Percentiles rank a stretch among this genome's conserved stretches.
Evolutionary conservation across 768 basidiomycete species (phyloP).

Genomic region (Steccherinum ochraceum): DNA sequence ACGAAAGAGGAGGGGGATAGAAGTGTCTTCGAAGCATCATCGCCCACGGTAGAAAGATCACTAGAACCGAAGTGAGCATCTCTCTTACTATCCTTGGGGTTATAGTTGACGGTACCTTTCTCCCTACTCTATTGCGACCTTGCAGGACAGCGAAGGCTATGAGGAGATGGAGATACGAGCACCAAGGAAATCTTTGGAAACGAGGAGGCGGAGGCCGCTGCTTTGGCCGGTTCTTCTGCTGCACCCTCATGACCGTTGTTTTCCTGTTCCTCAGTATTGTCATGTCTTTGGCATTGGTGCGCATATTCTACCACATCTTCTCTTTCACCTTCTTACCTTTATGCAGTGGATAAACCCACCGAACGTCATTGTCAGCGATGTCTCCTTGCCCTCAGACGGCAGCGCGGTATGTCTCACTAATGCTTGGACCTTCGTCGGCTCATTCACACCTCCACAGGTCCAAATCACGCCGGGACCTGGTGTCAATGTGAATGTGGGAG

Average conservation of each 20-base stretch:
- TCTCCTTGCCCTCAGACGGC: constrained; percentile 27
- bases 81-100: no score
- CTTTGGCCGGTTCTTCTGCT: constrained; percentile 68
- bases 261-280: constrained; percentile 63
- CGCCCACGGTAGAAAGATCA: constrained; percentile 10
- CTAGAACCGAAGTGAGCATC: constrained; percentile 17
- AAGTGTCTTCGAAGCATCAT: constrained; percentile 15
- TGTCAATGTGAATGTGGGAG: constrained; percentile 50
- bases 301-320: constrained; percentile 13
- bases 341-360: constrained; percentile 75
- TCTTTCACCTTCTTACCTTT: not conserved
- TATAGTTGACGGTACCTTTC: not conserved
- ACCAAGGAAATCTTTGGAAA: constrained; percentile 64
- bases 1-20: constrained; percentile 15
- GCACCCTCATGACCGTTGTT: constrained; percentile 58
- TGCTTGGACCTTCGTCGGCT: no score
- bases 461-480: constrained; percentile 32
- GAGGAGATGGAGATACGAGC: constrained; percentile 36
- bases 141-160: constrained; percentile 18
- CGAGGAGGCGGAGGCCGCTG: constrained; percentile 58
- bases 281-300: constrained; percentile 61
- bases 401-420: constrained; percentile 44
- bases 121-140: not conserved
- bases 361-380: constrained; percentile 49
- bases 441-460: no score